These are phyloP conservation scores for Sclerotinia sclerotiorum DNA, from an alignment of 2,329 filamentous ascomycete genomes.

Conservation along the genomic window DNA sequence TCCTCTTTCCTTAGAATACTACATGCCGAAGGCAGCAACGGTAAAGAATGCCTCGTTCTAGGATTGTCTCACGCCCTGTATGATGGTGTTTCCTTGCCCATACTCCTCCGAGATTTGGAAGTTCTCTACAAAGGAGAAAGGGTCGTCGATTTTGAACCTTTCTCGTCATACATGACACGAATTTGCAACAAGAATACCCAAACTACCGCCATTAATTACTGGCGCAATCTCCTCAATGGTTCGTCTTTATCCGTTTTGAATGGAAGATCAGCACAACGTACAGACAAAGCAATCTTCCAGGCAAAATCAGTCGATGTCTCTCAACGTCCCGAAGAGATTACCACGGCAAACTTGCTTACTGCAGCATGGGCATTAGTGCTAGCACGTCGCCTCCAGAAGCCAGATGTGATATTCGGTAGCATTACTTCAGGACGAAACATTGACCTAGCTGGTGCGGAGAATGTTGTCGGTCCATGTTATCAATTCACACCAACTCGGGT, in stretches of 20 bases:
- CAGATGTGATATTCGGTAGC: constrained; percentile 32
- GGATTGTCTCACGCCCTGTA: constrained; percentile 58
- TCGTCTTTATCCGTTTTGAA: constrained; percentile 30
- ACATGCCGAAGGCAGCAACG: constrained; percentile 30
- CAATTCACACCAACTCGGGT: constrained; percentile 48
- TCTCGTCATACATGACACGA: constrained; percentile 43
- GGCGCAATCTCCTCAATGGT: constrained; percentile 46
- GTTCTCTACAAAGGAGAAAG: constrained; percentile 41
- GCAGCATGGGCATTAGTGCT: constrained; percentile 48
- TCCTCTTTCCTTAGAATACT: constrained; percentile 42
- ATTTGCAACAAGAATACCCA: constrained; percentile 31
- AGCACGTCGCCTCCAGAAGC: constrained; percentile 34
- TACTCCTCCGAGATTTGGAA: constrained; percentile 30
- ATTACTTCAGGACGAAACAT: constrained; percentile 47
- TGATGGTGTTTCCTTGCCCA: constrained; percentile 61
- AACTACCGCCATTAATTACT: constrained; percentile 44
- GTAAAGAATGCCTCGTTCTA: constrained; percentile 43
- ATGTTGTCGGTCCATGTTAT: constrained; percentile 48
- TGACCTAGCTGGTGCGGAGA: constrained; percentile 42
- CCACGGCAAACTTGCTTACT: constrained; percentile 46
- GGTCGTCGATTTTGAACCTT: constrained; percentile 41
- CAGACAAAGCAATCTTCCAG: constrained; percentile 40
- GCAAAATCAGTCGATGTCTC: constrained; percentile 35
- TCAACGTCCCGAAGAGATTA: constrained; percentile 41
- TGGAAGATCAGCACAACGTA: constrained; percentile 23